Percentiles rank a stretch among this genome's conserved stretches.
Conservation (phyloP, 257 asterid genomes). For the Plantago ovata region DNA sequence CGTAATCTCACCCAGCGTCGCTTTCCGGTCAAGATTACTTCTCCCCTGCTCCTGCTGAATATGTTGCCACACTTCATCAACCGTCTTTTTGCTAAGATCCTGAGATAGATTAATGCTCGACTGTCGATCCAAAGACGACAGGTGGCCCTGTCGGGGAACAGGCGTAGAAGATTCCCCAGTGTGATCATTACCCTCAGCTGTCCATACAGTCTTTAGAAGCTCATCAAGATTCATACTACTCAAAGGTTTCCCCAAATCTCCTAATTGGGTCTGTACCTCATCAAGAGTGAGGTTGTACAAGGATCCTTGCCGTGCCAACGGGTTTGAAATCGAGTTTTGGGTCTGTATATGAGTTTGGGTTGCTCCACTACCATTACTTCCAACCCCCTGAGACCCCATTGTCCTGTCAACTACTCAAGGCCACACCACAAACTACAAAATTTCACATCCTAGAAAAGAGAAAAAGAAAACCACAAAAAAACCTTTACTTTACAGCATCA, state of each 20-base stretch:
- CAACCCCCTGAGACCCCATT: slow-evolving; percentile 82
- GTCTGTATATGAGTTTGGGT: slow-evolving; percentile 25
- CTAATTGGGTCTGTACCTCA: slow-evolving; percentile 80
- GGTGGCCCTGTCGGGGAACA: slow-evolving; percentile 22
- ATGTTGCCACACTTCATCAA: slow-evolving; percentile 92
- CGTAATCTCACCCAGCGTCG: slow-evolving; percentile 80
- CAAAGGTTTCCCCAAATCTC: slow-evolving; percentile 76
- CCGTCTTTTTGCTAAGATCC: slow-evolving; percentile 87
- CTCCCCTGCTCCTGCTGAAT: slow-evolving; percentile 65
- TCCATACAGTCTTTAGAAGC: slow-evolving; percentile 75
- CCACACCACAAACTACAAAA: slow-evolving; percentile 17
- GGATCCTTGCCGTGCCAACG: slow-evolving; percentile 65
- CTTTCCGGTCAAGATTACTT: slow-evolving; percentile 48
- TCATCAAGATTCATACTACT: slow-evolving; percentile 92
- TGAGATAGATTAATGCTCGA: slow-evolving; percentile 42
- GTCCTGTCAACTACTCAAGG: slow-evolving; percentile 31
- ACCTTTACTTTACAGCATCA: slow-evolving; percentile 18
- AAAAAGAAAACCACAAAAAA: slow-evolving; percentile 2
- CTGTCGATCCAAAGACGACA: slow-evolving; percentile 39
- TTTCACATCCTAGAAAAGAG: slow-evolving; percentile 19
- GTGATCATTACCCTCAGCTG: slow-evolving; percentile 56
- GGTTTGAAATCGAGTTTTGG: slow-evolving; percentile 38
- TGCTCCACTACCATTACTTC: slow-evolving; percentile 34
- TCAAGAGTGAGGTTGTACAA: slow-evolving; percentile 83
- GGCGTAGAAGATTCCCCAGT: slow-evolving; percentile 31